Conservation (phyloP, 345 rosid species). For the Brassica carinata region DNA sequence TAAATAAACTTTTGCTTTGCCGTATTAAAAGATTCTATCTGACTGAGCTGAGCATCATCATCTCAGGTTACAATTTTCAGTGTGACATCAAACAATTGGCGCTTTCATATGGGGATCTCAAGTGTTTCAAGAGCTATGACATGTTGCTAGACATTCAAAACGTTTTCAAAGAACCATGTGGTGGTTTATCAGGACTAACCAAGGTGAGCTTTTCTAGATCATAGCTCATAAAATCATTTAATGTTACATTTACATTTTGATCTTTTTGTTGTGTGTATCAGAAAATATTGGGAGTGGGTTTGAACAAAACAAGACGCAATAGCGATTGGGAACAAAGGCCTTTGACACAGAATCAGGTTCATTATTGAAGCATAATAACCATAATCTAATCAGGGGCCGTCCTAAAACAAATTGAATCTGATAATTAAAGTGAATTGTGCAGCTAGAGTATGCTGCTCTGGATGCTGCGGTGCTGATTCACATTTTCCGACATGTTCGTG, state of each 20-base stretch:
- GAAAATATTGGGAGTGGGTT: constrained; percentile 87
- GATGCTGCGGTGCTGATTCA: constrained; percentile 89
- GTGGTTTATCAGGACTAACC: constrained; percentile 87
- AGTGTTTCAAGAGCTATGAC: constrained; percentile 80
- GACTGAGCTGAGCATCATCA: neutral
- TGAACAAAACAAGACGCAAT: constrained; percentile 88
- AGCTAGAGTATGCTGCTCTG: constrained; percentile 94
- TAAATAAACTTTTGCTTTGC: neutral
- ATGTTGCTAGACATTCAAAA: constrained; percentile 84
- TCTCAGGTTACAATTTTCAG: constrained; percentile 83
- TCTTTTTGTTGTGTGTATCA: constrained; percentile 31
- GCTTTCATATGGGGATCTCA: constrained; percentile 65
- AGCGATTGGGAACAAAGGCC: constrained; percentile 93
- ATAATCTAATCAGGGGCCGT: neutral
- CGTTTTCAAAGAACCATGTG: constrained; percentile 64
- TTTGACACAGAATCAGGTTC: constrained; percentile 76
- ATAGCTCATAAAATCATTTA: neutral
- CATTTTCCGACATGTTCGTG: constrained; percentile 59
- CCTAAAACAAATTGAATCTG: neutral
- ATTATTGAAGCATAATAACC: neutral
- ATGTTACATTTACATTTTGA: neutral
- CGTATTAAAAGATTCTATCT: neutral
- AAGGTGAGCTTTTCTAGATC: constrained; percentile 49
- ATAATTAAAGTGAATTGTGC: constrained; percentile 27
- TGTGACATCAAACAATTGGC: constrained; percentile 74